Evolutionary conservation across 768 basidiomycete genomes (phyloP).

Genomic region (Pulveroboletus sp.): DNA sequence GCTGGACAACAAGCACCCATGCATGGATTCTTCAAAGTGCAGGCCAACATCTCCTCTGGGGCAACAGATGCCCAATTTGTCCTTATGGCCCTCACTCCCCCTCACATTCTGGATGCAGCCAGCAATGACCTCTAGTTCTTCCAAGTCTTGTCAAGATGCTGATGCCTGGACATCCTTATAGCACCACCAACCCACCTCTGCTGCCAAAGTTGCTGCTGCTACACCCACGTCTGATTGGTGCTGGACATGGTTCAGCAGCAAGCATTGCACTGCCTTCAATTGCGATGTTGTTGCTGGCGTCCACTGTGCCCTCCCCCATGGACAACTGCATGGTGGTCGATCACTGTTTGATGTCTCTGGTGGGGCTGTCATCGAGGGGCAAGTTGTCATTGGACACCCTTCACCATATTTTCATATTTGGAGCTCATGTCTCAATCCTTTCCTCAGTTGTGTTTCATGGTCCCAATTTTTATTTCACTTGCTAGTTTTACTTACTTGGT

Average conservation of each 20-base stretch:
- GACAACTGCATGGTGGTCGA: conserved; percentile 35
- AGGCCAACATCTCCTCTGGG: conserved; percentile 51
- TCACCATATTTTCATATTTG: too few species aligned
- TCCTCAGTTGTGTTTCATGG: too few species aligned
- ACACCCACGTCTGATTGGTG: conserved; percentile 69
- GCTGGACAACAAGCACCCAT: conserved; percentile 55
- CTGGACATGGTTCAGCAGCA: conserved; percentile 41
- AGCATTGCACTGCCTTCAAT: conserved; percentile 65
- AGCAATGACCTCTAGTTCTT: conserved; percentile 63
- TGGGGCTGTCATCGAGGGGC: conserved; percentile 47
- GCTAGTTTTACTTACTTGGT: too few species aligned
- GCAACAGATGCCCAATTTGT: conserved; percentile 52
- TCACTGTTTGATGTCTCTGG: conserved; percentile 45
- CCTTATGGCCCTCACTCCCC: conserved; percentile 66
- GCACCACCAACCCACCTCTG: conserved; percentile 48
- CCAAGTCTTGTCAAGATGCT: conserved; percentile 52
- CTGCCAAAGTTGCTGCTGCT: conserved; percentile 63
- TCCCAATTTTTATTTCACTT: too few species aligned
- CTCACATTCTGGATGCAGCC: conserved; percentile 71
- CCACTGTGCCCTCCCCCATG: conserved; percentile 52
- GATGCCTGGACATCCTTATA: conserved; percentile 34
- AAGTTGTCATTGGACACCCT: too few species aligned
- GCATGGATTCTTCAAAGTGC: conserved; percentile 53
- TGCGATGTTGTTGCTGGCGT: conserved; percentile 60
- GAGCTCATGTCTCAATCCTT: too few species aligned